phyloP scores from a whole-genome alignment of 108 stramenopile species.

The Conticribra weissflogii region DNA sequence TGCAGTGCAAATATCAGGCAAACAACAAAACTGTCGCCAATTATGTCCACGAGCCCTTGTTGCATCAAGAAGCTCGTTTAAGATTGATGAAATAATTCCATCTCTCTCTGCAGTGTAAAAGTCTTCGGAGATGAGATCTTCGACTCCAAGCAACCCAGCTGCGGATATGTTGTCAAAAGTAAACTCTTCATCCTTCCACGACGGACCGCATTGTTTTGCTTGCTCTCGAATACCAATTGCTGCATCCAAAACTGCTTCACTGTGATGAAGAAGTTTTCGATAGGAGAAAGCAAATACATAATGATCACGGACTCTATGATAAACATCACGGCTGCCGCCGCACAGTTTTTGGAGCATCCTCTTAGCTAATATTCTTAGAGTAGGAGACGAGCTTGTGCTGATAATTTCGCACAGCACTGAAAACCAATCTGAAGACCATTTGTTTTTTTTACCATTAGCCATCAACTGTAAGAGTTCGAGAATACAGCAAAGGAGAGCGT shows the following conservation, averaged over 20 bases:
- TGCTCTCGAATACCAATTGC: conserved; percentile 62
- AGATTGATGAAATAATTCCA: conserved; percentile 39
- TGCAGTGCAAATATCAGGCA: conserved; percentile 41
- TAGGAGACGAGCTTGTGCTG: conserved; percentile 34
- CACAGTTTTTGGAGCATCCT: conserved; percentile 65
- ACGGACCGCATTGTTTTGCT: conserved; percentile 56
- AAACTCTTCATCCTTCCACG: conserved; percentile 55
- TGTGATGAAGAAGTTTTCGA: conserved; percentile 49
- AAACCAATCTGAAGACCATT: conserved; percentile 57
- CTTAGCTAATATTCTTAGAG: conserved; percentile 56
- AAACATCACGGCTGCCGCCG: conserved; percentile 60
- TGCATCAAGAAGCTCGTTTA: conserved; percentile 63
- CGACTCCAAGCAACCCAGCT: conserved; percentile 66
- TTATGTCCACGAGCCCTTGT: conserved; percentile 50
- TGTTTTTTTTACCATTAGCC: conserved; percentile 30
- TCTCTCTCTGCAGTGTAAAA: conserved; percentile 25
- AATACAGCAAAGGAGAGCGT: conserved; percentile 36
- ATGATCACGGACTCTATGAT: conserved; percentile 75
- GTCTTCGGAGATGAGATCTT: conserved; percentile 77
- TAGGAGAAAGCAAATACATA: conserved; percentile 69
- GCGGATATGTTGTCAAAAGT: conserved; percentile 47
- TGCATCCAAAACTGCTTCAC: conserved; percentile 39
- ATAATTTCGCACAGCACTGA: conserved; percentile 75
- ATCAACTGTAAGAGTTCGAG: conserved; percentile 57
- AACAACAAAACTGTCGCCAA: conserved; percentile 80